Conservation (phyloP, 1,139 yeast species). For the Lodderomyces jiufengensis region DNA sequence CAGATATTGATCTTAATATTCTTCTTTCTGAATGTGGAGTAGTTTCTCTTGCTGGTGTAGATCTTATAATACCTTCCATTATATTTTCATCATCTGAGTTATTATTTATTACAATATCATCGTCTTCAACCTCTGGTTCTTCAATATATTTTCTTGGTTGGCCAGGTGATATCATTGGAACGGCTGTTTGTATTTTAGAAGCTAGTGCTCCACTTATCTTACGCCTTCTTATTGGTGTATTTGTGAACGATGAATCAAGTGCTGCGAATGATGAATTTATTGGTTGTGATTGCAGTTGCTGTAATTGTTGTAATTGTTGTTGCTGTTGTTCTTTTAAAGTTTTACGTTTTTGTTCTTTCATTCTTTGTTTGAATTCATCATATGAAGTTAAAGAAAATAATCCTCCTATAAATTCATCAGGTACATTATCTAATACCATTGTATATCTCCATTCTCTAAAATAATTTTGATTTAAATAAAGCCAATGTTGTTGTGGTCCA, state of each 20-base stretch:
- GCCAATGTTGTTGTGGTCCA: conserved; percentile 99
- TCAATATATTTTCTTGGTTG: conserved; percentile 80
- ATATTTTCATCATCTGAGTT: conserved; percentile 39
- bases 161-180: conserved; percentile 92
- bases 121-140: conserved; percentile 23
- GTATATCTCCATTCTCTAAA: conserved; percentile 96
- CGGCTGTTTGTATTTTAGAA: conserved; percentile 66
- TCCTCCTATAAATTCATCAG: conserved; percentile 76
- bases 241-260: conserved; percentile 42
- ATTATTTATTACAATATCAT: conserved; percentile 27
- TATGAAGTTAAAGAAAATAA: conserved; percentile 65
- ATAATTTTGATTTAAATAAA: conserved; percentile 90
- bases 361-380: conserved; percentile 48
- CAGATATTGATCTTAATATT: conserved; percentile 41
- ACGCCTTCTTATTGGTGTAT: conserved; percentile 73
- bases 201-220: conserved; percentile 69
- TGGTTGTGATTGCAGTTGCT: conserved; percentile 1
- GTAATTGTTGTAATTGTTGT: background rate
- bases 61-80: conserved; percentile 17
- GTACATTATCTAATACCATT: conserved; percentile 71
- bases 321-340: conserved; percentile 7
- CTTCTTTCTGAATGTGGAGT: conserved; percentile 31
- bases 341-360: conserved; percentile 42
- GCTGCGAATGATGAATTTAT: conserved; percentile 6
- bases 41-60: conserved; percentile 22